Conservation (phyloP, 805 yeast genomes). For the Kodamaea sagamina region DNA sequence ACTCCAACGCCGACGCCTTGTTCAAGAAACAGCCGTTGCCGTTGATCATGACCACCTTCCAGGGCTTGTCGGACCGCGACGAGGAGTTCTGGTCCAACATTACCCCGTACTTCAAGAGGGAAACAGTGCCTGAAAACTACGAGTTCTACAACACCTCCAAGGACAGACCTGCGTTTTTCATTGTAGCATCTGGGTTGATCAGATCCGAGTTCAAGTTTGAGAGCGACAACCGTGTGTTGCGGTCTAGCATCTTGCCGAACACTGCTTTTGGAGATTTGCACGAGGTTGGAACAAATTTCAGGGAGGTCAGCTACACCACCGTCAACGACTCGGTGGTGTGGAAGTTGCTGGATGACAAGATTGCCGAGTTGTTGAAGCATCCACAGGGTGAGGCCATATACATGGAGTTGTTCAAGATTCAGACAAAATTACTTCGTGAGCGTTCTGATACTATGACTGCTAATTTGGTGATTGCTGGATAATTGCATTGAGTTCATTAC, state of each 20-base stretch:
- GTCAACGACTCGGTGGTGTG: constrained; percentile 69
- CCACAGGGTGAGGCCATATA: constrained; percentile 52
- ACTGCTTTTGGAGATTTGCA: constrained; percentile 70
- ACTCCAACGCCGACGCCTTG: constrained; percentile 36
- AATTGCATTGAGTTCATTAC: constrained; percentile 13
- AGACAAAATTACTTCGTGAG: constrained; percentile 63
- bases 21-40: constrained; percentile 60
- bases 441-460: constrained; percentile 77
- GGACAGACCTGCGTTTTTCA: constrained; percentile 54
- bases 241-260: constrained; percentile 59
- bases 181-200: constrained; percentile 51
- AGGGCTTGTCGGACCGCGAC: constrained; percentile 52
- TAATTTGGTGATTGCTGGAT: constrained; percentile 66
- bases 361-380: constrained; percentile 48
- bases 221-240: constrained; percentile 37
- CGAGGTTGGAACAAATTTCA: constrained; percentile 35
- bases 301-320: constrained; percentile 51
- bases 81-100: constrained; percentile 64
- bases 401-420: constrained; percentile 63
- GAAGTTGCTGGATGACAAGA: constrained; percentile 54
- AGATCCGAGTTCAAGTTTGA: constrained; percentile 41
- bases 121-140: constrained; percentile 47
- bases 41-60: constrained; percentile 62
- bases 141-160: constrained; percentile 48
- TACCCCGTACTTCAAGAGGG: constrained; percentile 54